A percentile compares a stretch with the other conserved stretches of the same genome.
Evolutionary conservation across 768 basidiomycete species (phyloP).

Genomic region (Gloeophyllum trabeum): DNA sequence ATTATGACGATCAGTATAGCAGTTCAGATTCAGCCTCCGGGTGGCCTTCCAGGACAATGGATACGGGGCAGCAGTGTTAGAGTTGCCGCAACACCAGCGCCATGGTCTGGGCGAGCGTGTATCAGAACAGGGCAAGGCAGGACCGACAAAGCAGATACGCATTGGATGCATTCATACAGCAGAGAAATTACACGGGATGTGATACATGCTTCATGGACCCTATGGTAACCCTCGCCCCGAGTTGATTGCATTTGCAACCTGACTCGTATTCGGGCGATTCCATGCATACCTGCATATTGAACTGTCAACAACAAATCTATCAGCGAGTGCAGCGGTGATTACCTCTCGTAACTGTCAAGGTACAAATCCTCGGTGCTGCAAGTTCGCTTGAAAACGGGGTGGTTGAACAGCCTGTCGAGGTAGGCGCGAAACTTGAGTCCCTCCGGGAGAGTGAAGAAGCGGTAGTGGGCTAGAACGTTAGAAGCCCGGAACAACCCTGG

Average conservation of each 20-base stretch:
- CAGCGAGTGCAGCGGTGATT: not conserved
- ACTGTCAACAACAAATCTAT: not conserved
- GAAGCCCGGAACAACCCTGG: conserved; percentile 60
- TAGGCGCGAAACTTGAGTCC: conserved; percentile 40
- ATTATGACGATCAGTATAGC: too few species aligned
- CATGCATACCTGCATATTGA: conserved; percentile 60
- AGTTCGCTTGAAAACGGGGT: conserved; percentile 55
- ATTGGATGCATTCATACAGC: too few species aligned
- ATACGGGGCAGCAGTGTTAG: too few species aligned
- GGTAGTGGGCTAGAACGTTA: conserved; percentile 54
- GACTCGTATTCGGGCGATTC: conserved; percentile 69
- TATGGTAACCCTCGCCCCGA: conserved; percentile 51
- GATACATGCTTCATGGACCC: too few species aligned
- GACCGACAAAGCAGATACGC: too few species aligned
- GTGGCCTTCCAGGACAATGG: too few species aligned
- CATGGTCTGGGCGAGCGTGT: too few species aligned
- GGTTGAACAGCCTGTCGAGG: conserved; percentile 38
- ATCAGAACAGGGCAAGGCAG: too few species aligned
- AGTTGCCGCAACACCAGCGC: too few species aligned
- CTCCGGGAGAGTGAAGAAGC: conserved; percentile 47
- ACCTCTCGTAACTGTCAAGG: conserved; percentile 65
- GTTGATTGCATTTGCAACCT: conserved; percentile 69
- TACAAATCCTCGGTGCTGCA: conserved; percentile 61
- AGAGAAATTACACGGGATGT: too few species aligned
- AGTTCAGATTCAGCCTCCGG: too few species aligned